Base-by-base conservation (phyloP, 805 yeast genomes). In the Candida peoriensis region DNA sequence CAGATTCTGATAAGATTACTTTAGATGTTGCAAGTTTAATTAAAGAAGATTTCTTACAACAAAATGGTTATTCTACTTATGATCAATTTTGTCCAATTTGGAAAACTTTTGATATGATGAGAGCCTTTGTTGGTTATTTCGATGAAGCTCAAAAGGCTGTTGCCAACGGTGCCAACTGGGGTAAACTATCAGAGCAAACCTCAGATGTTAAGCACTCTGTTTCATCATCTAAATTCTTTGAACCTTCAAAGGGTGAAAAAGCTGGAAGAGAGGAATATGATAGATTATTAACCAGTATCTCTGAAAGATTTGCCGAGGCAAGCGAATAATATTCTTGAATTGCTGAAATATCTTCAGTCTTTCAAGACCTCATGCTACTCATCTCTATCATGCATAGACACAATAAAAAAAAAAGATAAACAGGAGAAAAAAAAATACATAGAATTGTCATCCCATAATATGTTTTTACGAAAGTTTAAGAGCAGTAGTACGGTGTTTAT, bases 51-150 rank as follows among this genome's bases (percentile, higher is more conserved):
- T 93, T 93, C 80, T 74, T 93, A 61, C 99, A 93, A 70, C 99
- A 93, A 72, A 93, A 93, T 67, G 99, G 99, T 69, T 93, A 93
- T 70, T 93, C 98, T 30, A 70, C 95, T 28, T 93, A 93, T 60
- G 99, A 93, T 66, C 96, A 95, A 24, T 93, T 88, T 83, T 93
- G 99, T 69, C 99, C 99, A 48, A 85, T 93, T 57, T 93, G 98
- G 98, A 93, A 93, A 74, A 93, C 99, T 30, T 82, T 76, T 52
- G 93, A 86, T 61, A 93, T 93, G 98, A 89, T 93, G 97, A 88
- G 84, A 64, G 81, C 89, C 9, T 93, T 93, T 55, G 78, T 89
- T 40, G 65, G 88, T 23, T 93, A 93, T 66, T 78, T 85, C 57
- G 97, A 90, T 50, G 97, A 93, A 70, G 97, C 99, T 21, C 97